Evolutionary conservation across 805 yeast genomes (phyloP), one percentile per base, ranked within the genome.

Genomic region (Candida oleophila): DNA sequence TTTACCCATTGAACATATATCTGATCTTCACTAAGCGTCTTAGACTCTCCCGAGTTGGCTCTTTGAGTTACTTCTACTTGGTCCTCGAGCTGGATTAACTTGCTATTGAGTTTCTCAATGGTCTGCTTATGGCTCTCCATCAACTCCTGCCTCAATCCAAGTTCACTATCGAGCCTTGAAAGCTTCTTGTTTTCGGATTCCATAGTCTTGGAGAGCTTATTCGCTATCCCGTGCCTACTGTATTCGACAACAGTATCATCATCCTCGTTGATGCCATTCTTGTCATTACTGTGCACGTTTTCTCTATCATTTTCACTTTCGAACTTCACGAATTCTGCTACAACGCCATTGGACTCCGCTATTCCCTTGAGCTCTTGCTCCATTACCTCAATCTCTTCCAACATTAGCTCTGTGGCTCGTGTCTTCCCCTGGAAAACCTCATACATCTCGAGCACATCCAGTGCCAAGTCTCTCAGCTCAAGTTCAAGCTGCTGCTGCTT

Each of bases 1-100:
- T 55, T 50, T 41, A 59, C 55, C 64, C 63, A 59, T 44, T 57
- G 54, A 18, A 59, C 63, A 40, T 43, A 52, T 18, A 48, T 30
- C 21, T 58, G 61, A 35, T 46, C 28, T 9, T 36, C 4, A 40
- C 20, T 41, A n/a, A 37, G 46, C 21, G 41, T 44, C 34, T 5
- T 41, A n/a, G 35, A n/a, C 18, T 3, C 20, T 14, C 18, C 39
- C 19, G 37, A 16, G 5, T 34, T 8, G 7, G n/a, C 37, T n/a
- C 14, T 7, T 3, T 41, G 11, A 20, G 19, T 41, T 16, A 43
- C 43, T 14, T 54, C 46, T 4, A 64, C 45, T 41, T 57, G 49
- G 3, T 32, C 44, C 41, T 65, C 64, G 34, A 68, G 38, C 12
- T 43, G 42, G 9, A 43, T 46, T 42, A 41, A 42, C 36, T 32